These are phyloP conservation scores for Odonthalia washingtoniensis DNA, from an alignment of 31 red algal species.

Conservation along the genomic window DNA sequence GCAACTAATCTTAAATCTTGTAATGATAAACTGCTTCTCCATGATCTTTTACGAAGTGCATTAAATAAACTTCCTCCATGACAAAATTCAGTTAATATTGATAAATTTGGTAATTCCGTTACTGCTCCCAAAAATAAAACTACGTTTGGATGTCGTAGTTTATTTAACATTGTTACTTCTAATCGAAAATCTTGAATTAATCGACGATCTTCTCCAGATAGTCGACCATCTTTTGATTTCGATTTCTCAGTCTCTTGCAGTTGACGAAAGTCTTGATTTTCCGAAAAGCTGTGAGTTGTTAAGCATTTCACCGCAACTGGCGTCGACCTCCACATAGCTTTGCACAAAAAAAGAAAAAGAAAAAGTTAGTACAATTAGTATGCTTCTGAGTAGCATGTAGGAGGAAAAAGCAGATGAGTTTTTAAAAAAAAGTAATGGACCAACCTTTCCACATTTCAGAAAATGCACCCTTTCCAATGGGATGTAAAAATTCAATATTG, in stretches of 20 bases:
- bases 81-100: slow-evolving; percentile 98
- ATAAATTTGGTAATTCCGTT: slow-evolving; percentile 76
- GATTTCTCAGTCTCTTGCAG: neutral
- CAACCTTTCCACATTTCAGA: slow-evolving; percentile 94
- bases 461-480: slow-evolving; percentile 90
- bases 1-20: slow-evolving; percentile 85
- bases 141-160: slow-evolving; percentile 95
- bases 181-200: slow-evolving; percentile 86
- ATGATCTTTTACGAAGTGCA: slow-evolving; percentile 84
- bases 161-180: slow-evolving; percentile 94
- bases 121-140: slow-evolving; percentile 93
- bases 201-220: slow-evolving; percentile 57
- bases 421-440: too few species aligned
- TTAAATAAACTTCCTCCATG: slow-evolving; percentile 94
- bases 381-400: too few species aligned
- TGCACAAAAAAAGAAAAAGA: too few species aligned
- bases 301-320: slow-evolving; percentile 71
- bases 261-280: neutral
- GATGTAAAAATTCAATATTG: slow-evolving; percentile 73
- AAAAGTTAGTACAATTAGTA: too few species aligned
- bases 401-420: too few species aligned
- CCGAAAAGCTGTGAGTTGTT: neutral
- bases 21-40: slow-evolving; percentile 74
- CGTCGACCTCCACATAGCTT: slow-evolving; percentile 87
- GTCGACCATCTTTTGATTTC: neutral